phyloP scores from a whole-genome alignment of 2,329 filamentous ascomycete species.

The Tricladium varicosporioides region DNA sequence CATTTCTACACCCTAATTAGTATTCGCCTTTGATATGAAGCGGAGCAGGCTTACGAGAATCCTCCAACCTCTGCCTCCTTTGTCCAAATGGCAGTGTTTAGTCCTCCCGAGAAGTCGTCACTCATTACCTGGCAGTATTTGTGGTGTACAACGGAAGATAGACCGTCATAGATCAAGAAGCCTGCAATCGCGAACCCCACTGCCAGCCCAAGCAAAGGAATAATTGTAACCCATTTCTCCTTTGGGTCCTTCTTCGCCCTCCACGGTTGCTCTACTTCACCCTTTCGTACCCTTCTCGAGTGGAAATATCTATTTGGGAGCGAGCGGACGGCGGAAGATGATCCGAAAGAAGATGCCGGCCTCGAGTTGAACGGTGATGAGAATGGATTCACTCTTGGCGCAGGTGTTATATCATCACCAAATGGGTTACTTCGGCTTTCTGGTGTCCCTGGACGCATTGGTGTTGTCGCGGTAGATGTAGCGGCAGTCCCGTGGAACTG shows the following conservation, averaged over 20 bases:
- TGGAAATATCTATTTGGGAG: slow-evolving; percentile 31
- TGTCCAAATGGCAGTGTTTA: slow-evolving; percentile 47
- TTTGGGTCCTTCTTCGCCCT: slow-evolving; percentile 68
- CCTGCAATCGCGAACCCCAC: slow-evolving; percentile 67
- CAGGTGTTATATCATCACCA: slow-evolving; percentile 29
- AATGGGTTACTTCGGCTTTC: slow-evolving; percentile 33
- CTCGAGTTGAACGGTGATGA: slow-evolving; percentile 40
- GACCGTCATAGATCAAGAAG: slow-evolving; percentile 73
- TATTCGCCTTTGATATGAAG: background rate
- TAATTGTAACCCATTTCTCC: slow-evolving; percentile 84
- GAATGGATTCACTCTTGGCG: slow-evolving; percentile 29
- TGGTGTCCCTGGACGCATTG: slow-evolving; percentile 38
- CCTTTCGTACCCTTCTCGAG: slow-evolving; percentile 60
- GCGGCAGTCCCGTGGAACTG: slow-evolving; percentile 13
- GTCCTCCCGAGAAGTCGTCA: slow-evolving; percentile 52
- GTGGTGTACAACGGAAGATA: slow-evolving; percentile 69
- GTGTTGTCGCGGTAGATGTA: slow-evolving; percentile 34
- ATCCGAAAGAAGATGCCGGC: slow-evolving; percentile 42
- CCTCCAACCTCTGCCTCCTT: slow-evolving; percentile 46
- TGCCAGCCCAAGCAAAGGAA: slow-evolving; percentile 69
- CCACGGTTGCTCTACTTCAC: slow-evolving; percentile 76
- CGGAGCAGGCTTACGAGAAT: slow-evolving; percentile 43
- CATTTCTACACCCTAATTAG: slow-evolving; percentile 54
- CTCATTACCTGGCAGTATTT: slow-evolving; percentile 53
- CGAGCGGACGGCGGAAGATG: slow-evolving; percentile 37